Percentiles rank a stretch among this genome's conserved stretches.
phyloP scores from a whole-genome alignment of 2,329 filamentous ascomycete species.

The Neonectria hederae region DNA sequence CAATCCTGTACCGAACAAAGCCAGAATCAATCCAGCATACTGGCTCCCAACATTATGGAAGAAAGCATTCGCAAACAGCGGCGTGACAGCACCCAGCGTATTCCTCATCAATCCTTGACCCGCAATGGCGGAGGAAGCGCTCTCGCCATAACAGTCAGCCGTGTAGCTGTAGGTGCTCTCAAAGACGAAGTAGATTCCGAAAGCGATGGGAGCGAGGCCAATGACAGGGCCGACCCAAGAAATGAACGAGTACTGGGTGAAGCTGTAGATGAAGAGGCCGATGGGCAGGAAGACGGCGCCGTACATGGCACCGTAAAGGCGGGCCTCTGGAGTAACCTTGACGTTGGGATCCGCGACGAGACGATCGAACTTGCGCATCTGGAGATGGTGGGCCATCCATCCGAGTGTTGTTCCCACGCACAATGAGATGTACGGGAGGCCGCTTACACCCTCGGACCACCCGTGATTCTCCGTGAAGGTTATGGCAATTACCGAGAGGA shows the following conservation, averaged over 20 bases:
- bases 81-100: conserved; percentile 34
- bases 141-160: conserved; percentile 35
- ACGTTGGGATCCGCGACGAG: conserved; percentile 29
- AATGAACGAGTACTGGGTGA: conserved; percentile 31
- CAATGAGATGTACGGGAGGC: conserved; percentile 35
- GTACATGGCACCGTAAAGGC: conserved; percentile 36
- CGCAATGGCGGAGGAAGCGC: conserved; percentile 34
- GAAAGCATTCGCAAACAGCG: conserved; percentile 35
- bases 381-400: conserved; percentile 33
- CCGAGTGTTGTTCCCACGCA: conserved; percentile 32
- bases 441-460: conserved; percentile 30
- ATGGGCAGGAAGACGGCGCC: conserved; percentile 36
- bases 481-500: conserved; percentile 36
- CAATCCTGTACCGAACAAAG: conserved; percentile 29
- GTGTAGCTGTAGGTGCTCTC: conserved; percentile 37
- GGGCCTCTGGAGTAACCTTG: conserved; percentile 35
- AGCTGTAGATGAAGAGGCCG: conserved; percentile 36
- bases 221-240: conserved; percentile 33
- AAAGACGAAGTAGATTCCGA: conserved; percentile 36
- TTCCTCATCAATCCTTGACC: conserved; percentile 36
- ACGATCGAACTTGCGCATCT: conserved; percentile 36
- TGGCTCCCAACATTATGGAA: conserved; percentile 36
- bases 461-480: conserved; percentile 35
- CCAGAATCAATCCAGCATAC: conserved; percentile 34
- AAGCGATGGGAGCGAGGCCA: conserved; percentile 34